These are phyloP conservation scores for Grigorovia jiainica DNA, from an alignment of 805 yeast species.

Conservation along the genomic window DNA sequence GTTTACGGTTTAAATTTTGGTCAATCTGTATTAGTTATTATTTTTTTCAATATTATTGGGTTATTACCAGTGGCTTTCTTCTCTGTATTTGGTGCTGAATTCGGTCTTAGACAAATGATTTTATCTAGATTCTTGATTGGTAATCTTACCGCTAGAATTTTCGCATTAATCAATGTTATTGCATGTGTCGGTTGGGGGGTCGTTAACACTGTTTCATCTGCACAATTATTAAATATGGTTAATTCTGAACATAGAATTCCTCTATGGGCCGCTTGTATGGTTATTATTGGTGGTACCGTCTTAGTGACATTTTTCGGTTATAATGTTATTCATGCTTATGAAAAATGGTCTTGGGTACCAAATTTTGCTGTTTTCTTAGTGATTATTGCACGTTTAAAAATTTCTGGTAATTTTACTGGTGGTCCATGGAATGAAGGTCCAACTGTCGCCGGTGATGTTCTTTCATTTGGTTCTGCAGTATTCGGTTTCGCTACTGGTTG, in stretches of 20 bases:
- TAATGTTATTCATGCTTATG: slow-evolving; percentile 69
- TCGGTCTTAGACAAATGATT: slow-evolving; percentile 84
- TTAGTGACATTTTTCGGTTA: slow-evolving; percentile 77
- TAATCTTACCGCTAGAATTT: slow-evolving; percentile 61
- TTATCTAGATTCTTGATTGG: slow-evolving; percentile 74
- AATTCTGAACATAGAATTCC: slow-evolving; percentile 53
- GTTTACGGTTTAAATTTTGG: slow-evolving; percentile 46
- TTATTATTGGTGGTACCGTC: slow-evolving; percentile 59
- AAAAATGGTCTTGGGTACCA: slow-evolving; percentile 84
- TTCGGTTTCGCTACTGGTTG: slow-evolving; percentile 91
- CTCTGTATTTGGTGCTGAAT: slow-evolving; percentile 72
- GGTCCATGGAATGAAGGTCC: slow-evolving; percentile 45
- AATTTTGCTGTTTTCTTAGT: slow-evolving; percentile 62
- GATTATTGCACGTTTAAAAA: slow-evolving; percentile 66
- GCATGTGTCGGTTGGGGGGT: slow-evolving; percentile 96
- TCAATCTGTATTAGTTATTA: slow-evolving; percentile 10
- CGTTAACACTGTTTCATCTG: slow-evolving; percentile 81
- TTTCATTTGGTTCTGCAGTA: slow-evolving; percentile 72
- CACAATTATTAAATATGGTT: slow-evolving; percentile 70
- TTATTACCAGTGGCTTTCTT: slow-evolving; percentile 70
- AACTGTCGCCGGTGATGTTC: slow-evolving; percentile 62
- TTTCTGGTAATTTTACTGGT: slow-evolving; percentile 50
- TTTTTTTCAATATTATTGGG: slow-evolving; percentile 39
- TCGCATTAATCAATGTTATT: slow-evolving; percentile 65
- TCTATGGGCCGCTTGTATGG: slow-evolving; percentile 82